Evolutionary conservation across 1,284 basidiomycete genomes (phyloP), one percentile per base, ranked within the genome.

Genomic region (Flammula alnicola): DNA sequence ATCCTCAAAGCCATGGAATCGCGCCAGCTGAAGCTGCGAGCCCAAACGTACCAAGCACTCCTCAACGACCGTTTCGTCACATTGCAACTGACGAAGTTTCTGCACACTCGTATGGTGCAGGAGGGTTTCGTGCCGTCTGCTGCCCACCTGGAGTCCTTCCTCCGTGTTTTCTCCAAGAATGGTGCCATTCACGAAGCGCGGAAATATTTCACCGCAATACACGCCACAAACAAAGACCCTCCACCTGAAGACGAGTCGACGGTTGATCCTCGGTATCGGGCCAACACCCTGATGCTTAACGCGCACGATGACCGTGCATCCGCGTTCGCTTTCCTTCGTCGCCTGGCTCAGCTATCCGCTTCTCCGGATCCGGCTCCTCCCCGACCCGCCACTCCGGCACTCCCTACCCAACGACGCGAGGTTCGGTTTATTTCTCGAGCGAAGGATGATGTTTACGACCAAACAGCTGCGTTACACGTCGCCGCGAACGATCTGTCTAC

Each of bases 61-160:
- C 73, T 86, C 29, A 65, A 69, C 19, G 76, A 80, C 52, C 68
- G 73, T 1, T 77, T 79, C 49, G 68, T 79, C 16, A 77, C 78
- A 0, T 62, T 78, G 0, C 71, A 76, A 41, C 62, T 86, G 33
- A 72, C 79, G 3, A 72, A 75, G 33, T 71, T 70, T 36, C 63
- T 86, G 9, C 73, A 67, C 7, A 58, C 63, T 17, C 67, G 71
- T n/a, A 79, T 78, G 75, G 54, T 64, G 0, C 60, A 60, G 14
- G 70, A 79, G 30, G 69, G 70, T 3, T 55, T 70, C 30, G 62
- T 69, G 0, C 80, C 79, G 3, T 69, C 65, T 0, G 61, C 63
- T 1, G 55, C 61, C 4, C 76, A 83, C 26, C 69, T 83, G 1
- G 74, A 81, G 41, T 64, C 72, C 0, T 77, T 78, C 49, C 65